Evolutionary conservation across 257 asterid species (phyloP), one percentile per base, ranked within the genome.

Genomic region (Dorcoceras hygrometricum): DNA sequence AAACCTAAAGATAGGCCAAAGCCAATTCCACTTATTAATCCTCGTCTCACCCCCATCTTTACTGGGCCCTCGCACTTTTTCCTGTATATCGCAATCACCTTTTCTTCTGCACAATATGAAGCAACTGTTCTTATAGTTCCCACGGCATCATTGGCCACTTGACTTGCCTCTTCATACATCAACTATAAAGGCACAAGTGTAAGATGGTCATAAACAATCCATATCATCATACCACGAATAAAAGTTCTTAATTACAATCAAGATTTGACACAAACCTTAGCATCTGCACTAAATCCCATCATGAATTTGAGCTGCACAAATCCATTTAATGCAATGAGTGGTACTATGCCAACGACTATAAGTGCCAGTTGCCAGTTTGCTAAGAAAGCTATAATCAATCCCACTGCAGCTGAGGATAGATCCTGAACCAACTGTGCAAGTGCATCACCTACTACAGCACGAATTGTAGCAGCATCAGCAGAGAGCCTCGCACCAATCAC

Each of bases 401-500:
- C 95, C 2, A 85, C 83, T 3, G 67, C 51, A 16, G 86, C 84
- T 2, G 96, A 80, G 16, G 98, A 62, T 0, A 86, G 73, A 71
- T 87, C 94, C 73, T 91, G 98, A 36, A 91, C 91, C 77, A 91
- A 6, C 71, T 89, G 96, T 5, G 95, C 95, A 20, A 91, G 82
- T 23, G 98, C 88, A 68, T 91, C 98, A 27, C 98, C 96, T 24
- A 91, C 92, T 51, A 91, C 72, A 26, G 90, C 95, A 23, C 95
- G 94, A 19, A 91, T 68, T 0, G 83, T 71, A 2, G 96, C 87
- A 62, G 96, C 96, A 82, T 91, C 98, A 14, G 95, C 80, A 14
- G 98, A 89, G 22, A 91, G 95, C 78, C 88, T 84, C 7, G 98
- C 79, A 6, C 98, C 96, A 7, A 89, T 85, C 23, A 84, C 83